These are phyloP conservation scores for Pichia sp. DNA, from an alignment of 1,139 yeast genomes.

Conservation along the genomic window DNA sequence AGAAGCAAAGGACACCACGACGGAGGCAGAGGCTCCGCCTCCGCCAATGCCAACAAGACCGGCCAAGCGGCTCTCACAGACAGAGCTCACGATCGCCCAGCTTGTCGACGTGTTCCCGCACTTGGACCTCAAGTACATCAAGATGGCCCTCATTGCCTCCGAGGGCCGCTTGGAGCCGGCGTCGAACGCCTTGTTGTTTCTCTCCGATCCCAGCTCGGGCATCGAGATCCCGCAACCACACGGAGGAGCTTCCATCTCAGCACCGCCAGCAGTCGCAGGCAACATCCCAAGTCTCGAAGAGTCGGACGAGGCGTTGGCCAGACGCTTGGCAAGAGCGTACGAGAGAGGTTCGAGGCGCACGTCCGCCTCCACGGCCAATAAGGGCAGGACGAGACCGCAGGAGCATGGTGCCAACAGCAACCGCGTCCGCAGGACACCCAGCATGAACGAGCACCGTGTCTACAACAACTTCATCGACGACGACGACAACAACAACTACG, in stretches of 20 bases:
- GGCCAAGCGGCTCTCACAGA: conserved; percentile 27
- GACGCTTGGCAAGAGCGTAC: conserved; percentile 71
- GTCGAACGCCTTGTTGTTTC: conserved; percentile 76
- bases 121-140: conserved; percentile 62
- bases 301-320: conserved; percentile 81
- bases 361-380: neutral
- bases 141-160: conserved; percentile 82
- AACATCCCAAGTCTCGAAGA: conserved; percentile 27
- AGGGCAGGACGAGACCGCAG: neutral
- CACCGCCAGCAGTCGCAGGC: neutral
- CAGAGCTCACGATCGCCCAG: conserved; percentile 39
- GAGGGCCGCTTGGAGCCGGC: conserved; percentile 79
- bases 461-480: conserved; percentile 23
- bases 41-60: conserved; percentile 80
- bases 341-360: conserved; percentile 32
- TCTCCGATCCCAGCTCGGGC: conserved; percentile 71
- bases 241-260: neutral
- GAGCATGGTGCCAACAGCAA: neutral
- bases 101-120: conserved; percentile 80
- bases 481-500: conserved; percentile 32
- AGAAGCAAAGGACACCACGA: too few species aligned
- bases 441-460: conserved; percentile 12
- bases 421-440: conserved; percentile 2
- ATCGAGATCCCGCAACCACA: conserved; percentile 48
- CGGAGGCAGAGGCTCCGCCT: conserved; percentile 27